Evolutionary conservation across 495 filamentous ascomycete species (phyloP).

Genomic region (Xanthoparmelia taractica): DNA sequence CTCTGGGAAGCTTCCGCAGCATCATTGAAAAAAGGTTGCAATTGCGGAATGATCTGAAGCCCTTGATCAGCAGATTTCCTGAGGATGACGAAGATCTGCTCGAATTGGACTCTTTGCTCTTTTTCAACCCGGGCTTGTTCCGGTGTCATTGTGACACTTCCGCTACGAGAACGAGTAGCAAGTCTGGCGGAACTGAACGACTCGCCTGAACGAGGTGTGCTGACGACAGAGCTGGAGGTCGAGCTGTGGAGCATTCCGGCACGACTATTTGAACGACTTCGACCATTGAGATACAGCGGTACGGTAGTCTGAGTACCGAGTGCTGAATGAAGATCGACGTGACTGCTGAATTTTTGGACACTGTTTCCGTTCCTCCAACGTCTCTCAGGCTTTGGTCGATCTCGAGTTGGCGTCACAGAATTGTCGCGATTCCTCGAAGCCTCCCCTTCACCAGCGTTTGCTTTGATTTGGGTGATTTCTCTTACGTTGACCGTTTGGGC

Average conservation of each 20-base stretch:
- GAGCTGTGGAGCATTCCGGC: conserved; percentile 41
- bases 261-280: conserved; percentile 47
- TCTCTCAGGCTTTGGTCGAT: conserved; percentile 41
- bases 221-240: conserved; percentile 43
- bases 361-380: conserved; percentile 56
- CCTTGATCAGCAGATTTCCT: conserved; percentile 58
- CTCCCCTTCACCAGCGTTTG: conserved; percentile 24
- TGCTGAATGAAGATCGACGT: conserved; percentile 25
- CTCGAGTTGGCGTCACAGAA: conserved; percentile 55
- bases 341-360: conserved; percentile 47
- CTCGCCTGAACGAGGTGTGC: conserved; percentile 70
- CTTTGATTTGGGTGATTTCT: conserved; percentile 15
- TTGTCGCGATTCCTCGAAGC: conserved; percentile 34
- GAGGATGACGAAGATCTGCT: conserved; percentile 68
- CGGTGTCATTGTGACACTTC: conserved; percentile 31
- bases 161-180: conserved; percentile 27
- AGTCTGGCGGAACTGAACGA: conserved; percentile 54
- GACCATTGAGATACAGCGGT: conserved; percentile 26
- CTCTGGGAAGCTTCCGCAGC: conserved; percentile 42
- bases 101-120: conserved; percentile 43
- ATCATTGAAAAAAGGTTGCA: conserved; percentile 53
- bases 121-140: conserved; percentile 18
- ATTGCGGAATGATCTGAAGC: conserved; percentile 55
- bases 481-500: not conserved
- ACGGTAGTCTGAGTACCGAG: conserved; percentile 17